Base-by-base conservation (phyloP, 768 basidiomycete species). In the Ramaria sp. region DNA sequence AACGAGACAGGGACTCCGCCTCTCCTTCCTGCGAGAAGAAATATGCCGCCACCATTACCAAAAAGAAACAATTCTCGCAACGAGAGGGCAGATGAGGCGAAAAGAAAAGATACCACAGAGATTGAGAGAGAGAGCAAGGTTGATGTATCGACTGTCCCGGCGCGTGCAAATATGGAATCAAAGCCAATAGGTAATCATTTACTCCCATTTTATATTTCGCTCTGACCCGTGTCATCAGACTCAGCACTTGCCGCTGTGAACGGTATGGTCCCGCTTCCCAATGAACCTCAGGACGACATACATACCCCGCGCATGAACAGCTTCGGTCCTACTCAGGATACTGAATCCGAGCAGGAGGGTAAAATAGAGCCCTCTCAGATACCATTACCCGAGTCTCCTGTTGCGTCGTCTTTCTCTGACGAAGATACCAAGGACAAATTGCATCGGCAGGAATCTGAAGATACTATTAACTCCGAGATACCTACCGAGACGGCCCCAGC, bases 21-120 rank as follows among this genome's bases (percentile, higher is more conserved):
- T 37, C 34, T 37, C 34, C 53, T 59, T 11, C 45, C 64, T 22
- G 60, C 19, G 45, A 20, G 11, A 27, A 11, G 2, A 2, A 17
- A 13, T 37, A 6, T 64, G 12, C 74, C 76, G 19, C 81, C 81
- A 17, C 78, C 80, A 19, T 61, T 83, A 41, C 80, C 82, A 9
- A 78, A 69, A 59, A 70, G 80, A 49, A 78, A 68, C 42, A 70
- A 71, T 58, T 71, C 72, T 2, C 72, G 75, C 0, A 64, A 58
- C 20, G 60, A 57, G 38, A 54, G 17, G 45, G 45, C 10, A 19
- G 45, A 13, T 19, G 42, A 49, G 27, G 31, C n/a, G 12, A 17
- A 13, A 15, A 17, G 31, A 30, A 27, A 15, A 24, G 48, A 49
- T 27, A 49, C 48, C 10, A 24, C 7, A 20, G 48, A 49, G 30